These are phyloP conservation scores for Chrysanthemum makinoi DNA, from an alignment of 129 eudicot species.

Conservation along the genomic window DNA sequence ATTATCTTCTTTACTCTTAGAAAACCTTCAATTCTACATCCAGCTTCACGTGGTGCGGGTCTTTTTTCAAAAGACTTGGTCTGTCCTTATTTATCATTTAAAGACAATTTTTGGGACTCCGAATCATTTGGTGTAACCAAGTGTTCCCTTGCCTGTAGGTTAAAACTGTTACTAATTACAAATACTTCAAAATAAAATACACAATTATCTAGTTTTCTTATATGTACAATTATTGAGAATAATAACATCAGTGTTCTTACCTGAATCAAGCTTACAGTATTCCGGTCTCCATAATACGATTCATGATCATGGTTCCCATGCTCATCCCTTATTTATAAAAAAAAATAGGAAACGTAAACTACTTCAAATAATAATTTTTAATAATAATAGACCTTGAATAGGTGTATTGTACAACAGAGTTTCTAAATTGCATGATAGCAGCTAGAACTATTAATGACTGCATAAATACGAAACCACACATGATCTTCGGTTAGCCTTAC, in stretches of 20 bases:
- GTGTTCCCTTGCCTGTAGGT: constrained; percentile 35
- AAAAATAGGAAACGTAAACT: constrained; percentile 5
- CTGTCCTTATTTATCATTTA: constrained; percentile 17
- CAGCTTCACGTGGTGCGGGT: constrained; percentile 77
- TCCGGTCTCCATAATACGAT: constrained; percentile 90
- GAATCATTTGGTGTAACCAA: constrained; percentile 52
- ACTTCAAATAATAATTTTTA: too few relatives aligned
- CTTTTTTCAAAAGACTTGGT: constrained; percentile 20
- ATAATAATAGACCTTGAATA: too few relatives aligned
- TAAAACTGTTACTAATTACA: too few relatives aligned
- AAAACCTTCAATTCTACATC: constrained; percentile 91
- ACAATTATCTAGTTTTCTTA: background rate
- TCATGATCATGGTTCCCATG: constrained; percentile 80
- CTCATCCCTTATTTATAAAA: constrained; percentile 45
- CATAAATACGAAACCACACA: too few relatives aligned
- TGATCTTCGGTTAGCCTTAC: too few relatives aligned
- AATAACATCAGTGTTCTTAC: constrained; percentile 34
- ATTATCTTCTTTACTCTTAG: constrained; percentile 75
- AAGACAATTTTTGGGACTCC: constrained; percentile 34
- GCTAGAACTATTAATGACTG: too few relatives aligned
- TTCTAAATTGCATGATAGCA: too few relatives aligned
- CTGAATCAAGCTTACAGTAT: constrained; percentile 72
- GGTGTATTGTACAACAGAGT: too few relatives aligned
- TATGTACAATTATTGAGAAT: background rate
- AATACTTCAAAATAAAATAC: constrained; percentile 26